phyloP scores from a whole-genome alignment of 805 yeast genomes.

The Lachancea meyersii region DNA sequence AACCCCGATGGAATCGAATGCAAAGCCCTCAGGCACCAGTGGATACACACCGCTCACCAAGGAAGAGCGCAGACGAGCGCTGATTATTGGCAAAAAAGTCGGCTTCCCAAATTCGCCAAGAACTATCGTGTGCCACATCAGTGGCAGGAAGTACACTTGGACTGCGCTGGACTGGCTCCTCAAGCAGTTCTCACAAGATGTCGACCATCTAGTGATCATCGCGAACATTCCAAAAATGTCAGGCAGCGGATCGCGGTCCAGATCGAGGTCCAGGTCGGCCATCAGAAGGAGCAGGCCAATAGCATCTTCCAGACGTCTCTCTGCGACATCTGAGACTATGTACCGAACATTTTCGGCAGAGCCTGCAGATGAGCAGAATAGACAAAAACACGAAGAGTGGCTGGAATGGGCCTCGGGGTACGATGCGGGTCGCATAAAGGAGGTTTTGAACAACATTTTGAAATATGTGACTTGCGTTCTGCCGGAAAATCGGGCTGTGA shows the following conservation, averaged over 20 bases:
- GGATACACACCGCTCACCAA: conserved; percentile 24
- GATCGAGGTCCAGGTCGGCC: conserved; percentile 12
- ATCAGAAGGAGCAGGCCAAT: conserved; percentile 5
- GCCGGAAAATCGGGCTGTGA: conserved; percentile 22
- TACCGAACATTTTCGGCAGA: conserved; percentile 15
- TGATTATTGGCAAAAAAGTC: conserved; percentile 17
- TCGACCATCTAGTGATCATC: conserved; percentile 61
- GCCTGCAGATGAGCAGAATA: conserved; percentile 6
- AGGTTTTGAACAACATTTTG: conserved; percentile 20
- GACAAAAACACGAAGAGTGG: conserved; percentile 11
- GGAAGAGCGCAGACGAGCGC: conserved; percentile 21
- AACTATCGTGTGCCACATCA: conserved; percentile 54
- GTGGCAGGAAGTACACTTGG: conserved; percentile 77
- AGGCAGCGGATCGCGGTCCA: conserved; percentile 9
- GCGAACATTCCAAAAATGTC: conserved; percentile 34
- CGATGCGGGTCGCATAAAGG: conserved; percentile 19
- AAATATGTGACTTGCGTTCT: conserved; percentile 19
- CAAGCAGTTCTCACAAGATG: conserved; percentile 47
- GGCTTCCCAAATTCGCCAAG: conserved; percentile 34
- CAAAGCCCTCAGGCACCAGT: conserved; percentile 6
- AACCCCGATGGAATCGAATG: conserved; percentile 11
- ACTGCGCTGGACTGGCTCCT: conserved; percentile 70
- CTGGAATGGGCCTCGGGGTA: conserved; percentile 31
- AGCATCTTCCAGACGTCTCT: neutral
- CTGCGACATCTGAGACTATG: neutral